phyloP scores from a whole-genome alignment of 345 rosid species.

The Eucalyptus globulus region DNA sequence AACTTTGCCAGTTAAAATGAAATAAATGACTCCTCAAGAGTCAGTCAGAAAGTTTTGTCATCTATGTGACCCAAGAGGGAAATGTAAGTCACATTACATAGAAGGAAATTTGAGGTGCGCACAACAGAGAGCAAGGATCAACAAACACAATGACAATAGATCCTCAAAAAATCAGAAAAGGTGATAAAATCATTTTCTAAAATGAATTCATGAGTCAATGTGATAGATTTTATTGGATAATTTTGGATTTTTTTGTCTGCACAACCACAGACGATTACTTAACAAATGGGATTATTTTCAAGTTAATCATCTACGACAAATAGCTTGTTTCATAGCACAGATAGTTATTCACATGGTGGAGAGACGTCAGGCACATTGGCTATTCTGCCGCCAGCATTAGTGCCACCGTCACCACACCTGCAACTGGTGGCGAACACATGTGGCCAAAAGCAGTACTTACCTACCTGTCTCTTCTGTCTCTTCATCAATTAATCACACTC shows the following conservation, averaged over 20 bases:
- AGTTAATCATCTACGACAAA: neutral
- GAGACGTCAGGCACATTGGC: neutral
- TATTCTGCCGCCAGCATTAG: neutral
- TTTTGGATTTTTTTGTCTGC: neutral
- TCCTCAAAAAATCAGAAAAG: neutral
- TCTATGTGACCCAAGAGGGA: neutral
- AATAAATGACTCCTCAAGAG: neutral
- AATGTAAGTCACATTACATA: neutral
- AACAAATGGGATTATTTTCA: neutral
- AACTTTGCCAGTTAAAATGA: neutral
- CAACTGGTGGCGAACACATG: neutral
- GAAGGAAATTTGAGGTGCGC: neutral
- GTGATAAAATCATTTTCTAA: neutral
- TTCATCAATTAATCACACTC: neutral
- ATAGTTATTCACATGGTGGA: neutral
- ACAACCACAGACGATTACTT: neutral
- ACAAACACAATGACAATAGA: neutral
- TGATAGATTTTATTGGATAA: neutral
- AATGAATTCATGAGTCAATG: neutral
- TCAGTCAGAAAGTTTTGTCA: neutral
- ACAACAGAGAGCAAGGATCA: neutral
- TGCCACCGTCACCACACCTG: neutral
- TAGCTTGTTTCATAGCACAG: neutral
- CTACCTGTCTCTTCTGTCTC: neutral
- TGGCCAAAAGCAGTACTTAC: neutral